Evolutionary conservation across 140 eudicot genomes (phyloP), one percentile per base, ranked within the genome.

Genomic region (Senecio squalidus): DNA sequence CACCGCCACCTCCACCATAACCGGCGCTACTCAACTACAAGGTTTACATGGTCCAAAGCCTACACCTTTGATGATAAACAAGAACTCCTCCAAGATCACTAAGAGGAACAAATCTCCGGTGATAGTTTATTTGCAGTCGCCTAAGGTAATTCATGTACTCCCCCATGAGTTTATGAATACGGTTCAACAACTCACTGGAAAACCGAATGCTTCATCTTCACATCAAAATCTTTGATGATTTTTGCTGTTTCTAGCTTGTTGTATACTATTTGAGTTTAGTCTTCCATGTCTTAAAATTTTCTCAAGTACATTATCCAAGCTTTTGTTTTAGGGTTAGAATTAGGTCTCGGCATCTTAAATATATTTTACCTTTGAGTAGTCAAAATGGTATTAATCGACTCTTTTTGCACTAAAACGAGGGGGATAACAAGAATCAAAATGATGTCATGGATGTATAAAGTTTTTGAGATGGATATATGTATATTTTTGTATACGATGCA

Each of bases 101-200:
- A 58, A 62, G 20, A 21, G 30, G n/a, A 43, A 54, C 18, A 74
- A 61, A 45, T 30, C 75, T 33, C 80, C 80, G 23, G 72, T 68
- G 40, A 74, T 74, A 28, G 57, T 74, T 25, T 74, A 74, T 36
- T 45, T 74, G 10, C 20, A 54, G 76, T 62, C 80, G 1, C 80
- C 80, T n/a, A 30, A 68, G 66, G 60, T 68, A 1, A 66, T 74
- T 68, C 74, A 74, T 50, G 80, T 74, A 50, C 72, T 30, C 5
- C 80, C 80, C 1, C 67, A 74, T 14, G 80, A 74, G 58, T 74
- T 74, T 71, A 74, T 74, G 80, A 45, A 71, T 18, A 74, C 75
- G 3, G 80, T 74, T 49, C 80, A 74, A 74, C 26, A 45, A 55
- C 75, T 74, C 2, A 74, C 80, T 2, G 80, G 80, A 68, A 74